These are phyloP conservation scores for Fraxinus greggii DNA, from an alignment of 305 asterid species.

Conservation along the genomic window DNA sequence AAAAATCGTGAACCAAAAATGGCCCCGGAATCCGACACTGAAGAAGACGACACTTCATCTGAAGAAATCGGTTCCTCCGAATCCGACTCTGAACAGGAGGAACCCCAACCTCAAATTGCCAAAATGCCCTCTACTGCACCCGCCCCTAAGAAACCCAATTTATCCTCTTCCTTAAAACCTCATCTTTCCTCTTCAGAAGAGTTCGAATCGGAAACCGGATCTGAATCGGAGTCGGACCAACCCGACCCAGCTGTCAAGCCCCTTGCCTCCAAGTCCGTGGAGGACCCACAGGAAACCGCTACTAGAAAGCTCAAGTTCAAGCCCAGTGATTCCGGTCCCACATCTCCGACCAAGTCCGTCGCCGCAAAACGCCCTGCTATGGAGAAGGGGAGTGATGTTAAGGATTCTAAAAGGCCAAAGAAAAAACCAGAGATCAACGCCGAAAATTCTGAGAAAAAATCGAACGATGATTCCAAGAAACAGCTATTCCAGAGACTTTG, in stretches of 20 bases:
- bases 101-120: slow-evolving; percentile 8
- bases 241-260: slow-evolving; percentile 27
- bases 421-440: slow-evolving; percentile 30
- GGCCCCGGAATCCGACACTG: slow-evolving; percentile 29
- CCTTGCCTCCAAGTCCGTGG: slow-evolving; percentile 34
- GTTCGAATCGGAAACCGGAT: slow-evolving; percentile 37
- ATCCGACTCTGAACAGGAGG: slow-evolving; percentile 23
- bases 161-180: slow-evolving; percentile 19
- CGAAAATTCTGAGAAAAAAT: slow-evolving; percentile 32
- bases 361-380: slow-evolving; percentile 37
- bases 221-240: slow-evolving; percentile 39
- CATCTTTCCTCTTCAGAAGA: slow-evolving; percentile 20
- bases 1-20: slow-evolving; percentile 31
- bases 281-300: slow-evolving; percentile 19
- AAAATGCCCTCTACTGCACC: background rate
- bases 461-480: slow-evolving; percentile 37
- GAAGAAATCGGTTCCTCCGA: slow-evolving; percentile 24
- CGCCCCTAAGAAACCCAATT: slow-evolving; percentile 22
- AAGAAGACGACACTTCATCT: slow-evolving; percentile 28
- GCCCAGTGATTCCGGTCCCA: slow-evolving; percentile 23
- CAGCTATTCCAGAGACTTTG: slow-evolving; percentile 50
- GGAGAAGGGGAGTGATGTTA: slow-evolving; percentile 19
- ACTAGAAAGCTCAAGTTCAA: slow-evolving; percentile 33
- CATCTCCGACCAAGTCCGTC: slow-evolving; percentile 31
- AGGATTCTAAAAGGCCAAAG: slow-evolving; percentile 46